Evolutionary conservation across 805 yeast species (phyloP), one percentile per base, ranked within the genome.

Genomic region (Candida koratica): DNA sequence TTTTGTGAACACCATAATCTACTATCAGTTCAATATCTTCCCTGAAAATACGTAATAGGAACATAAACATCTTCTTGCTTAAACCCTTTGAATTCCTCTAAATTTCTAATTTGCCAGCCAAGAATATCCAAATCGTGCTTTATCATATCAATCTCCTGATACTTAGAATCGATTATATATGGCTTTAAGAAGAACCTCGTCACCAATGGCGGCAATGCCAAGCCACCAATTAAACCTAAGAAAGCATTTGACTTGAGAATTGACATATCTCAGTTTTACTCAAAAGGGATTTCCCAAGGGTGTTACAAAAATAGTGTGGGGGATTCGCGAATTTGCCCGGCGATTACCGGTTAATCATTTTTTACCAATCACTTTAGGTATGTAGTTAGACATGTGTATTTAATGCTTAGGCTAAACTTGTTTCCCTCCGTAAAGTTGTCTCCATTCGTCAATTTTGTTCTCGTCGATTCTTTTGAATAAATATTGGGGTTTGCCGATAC

Each of bases 401-500:
- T 15, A 13, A 11, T 20, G 8, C 24, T 11, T 20, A 20, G 8
- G n/a, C n/a, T n/a, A n/a, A 6, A 52, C 60, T 54, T 82, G 81
- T 48, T 77, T 70, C 30, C 97, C 97, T 42, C 97, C 95, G 55
- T 83, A 93, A 60, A 75, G 73, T 37, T 67, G 62, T 68, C 95
- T 82, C 95, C 97, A 87, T 53, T 77, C 83, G 7, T 77, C 93
- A 44, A 89, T 72, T 70, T 84, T 82, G 66, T 79, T 79, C 53
- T 85, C 95, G 47, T 90, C 97, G 49, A 93, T 93, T 67, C 96
- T 80, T 55, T 73, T 75, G 74, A 93, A 93, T 65, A 93, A 71
- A 64, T 93, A 88, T 66, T 86, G 85, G 12, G 97, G 90, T 57
- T 85, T 81, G 44, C 87, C 90, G 45, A 93, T 83, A 62, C 82